phyloP scores from a whole-genome alignment of 345 rosid genomes.

The Populus deltoides region DNA sequence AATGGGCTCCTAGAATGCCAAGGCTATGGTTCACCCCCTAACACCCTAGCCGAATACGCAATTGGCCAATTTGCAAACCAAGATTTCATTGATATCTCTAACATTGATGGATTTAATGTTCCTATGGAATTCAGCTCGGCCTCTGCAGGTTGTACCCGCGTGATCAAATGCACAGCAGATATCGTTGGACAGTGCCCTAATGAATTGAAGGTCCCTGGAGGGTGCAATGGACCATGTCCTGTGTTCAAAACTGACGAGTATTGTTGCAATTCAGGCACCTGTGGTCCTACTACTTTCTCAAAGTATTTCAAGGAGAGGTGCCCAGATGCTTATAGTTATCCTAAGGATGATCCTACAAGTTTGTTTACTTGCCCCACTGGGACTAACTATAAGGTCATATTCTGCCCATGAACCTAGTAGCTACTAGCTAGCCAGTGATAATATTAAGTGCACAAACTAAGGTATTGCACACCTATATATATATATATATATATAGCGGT shows the following conservation, averaged over 20 bases:
- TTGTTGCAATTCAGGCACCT: constrained; percentile 44
- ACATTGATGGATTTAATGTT: constrained; percentile 39
- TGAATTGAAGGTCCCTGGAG: constrained; percentile 35
- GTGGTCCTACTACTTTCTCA: constrained; percentile 43
- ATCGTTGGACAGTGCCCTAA: constrained; percentile 39
- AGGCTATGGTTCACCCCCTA: constrained; percentile 29
- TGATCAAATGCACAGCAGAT: constrained; percentile 32
- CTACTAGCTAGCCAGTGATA: too few relatives aligned
- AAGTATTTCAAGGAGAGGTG: constrained; percentile 47
- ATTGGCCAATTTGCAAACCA: constrained; percentile 10
- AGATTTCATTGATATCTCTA: constrained; percentile 39
- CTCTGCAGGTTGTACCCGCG: constrained; percentile 17
- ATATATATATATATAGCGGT: neutral
- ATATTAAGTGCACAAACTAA: too few relatives aligned
- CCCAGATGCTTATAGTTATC: constrained; percentile 59
- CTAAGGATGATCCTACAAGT: constrained; percentile 44
- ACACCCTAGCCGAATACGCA: constrained; percentile 33
- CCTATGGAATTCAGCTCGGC: constrained; percentile 37
- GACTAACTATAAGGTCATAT: constrained; percentile 32
- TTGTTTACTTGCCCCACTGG: constrained; percentile 31
- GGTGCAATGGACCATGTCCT: constrained; percentile 46
- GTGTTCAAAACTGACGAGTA: constrained; percentile 38
- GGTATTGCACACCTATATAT: neutral
- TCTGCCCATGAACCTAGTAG: constrained; percentile 30
- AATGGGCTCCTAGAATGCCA: constrained; percentile 29